These are phyloP conservation scores for Hymenoscyphus linearis DNA, from an alignment of 2,329 filamentous ascomycete species.

Conservation along the genomic window DNA sequence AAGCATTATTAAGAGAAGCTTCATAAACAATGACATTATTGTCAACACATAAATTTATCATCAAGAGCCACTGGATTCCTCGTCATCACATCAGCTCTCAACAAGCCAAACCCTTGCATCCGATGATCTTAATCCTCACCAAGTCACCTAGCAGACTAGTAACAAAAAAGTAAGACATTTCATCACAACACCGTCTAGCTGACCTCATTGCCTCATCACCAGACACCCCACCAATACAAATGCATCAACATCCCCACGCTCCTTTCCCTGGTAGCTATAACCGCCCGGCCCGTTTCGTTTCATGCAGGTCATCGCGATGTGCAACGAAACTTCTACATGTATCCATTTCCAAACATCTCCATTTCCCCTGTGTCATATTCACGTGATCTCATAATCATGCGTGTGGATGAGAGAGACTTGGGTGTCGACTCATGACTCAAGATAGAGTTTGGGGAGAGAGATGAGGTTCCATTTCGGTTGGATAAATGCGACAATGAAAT, in stretches of 20 bases:
- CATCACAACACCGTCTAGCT: background rate
- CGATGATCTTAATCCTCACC: background rate
- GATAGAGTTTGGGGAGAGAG: background rate
- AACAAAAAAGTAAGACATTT: background rate
- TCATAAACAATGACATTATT: too few relatives aligned
- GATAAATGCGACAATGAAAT: slow-evolving; percentile 1
- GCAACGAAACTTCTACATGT: background rate
- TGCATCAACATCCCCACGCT: background rate
- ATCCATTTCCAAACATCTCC: background rate
- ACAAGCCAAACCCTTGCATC: background rate
- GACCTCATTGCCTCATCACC: background rate
- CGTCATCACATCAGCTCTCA: background rate
- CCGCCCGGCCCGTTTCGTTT: background rate
- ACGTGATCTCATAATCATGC: background rate
- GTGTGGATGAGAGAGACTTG: background rate
- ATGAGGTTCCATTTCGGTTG: too few relatives aligned
- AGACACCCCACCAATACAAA: background rate
- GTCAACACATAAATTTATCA: too few relatives aligned
- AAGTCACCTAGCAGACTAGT: background rate
- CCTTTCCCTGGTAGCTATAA: background rate
- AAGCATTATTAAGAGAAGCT: too few relatives aligned
- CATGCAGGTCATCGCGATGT: slow-evolving; percentile 5
- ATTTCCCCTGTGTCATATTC: background rate
- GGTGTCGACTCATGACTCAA: background rate
- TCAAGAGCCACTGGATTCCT: too few relatives aligned